These are phyloP conservation scores for Aegilops umbellulata DNA, from an alignment of 176 grass and related monocot genomes.

Conservation along the genomic window DNA sequence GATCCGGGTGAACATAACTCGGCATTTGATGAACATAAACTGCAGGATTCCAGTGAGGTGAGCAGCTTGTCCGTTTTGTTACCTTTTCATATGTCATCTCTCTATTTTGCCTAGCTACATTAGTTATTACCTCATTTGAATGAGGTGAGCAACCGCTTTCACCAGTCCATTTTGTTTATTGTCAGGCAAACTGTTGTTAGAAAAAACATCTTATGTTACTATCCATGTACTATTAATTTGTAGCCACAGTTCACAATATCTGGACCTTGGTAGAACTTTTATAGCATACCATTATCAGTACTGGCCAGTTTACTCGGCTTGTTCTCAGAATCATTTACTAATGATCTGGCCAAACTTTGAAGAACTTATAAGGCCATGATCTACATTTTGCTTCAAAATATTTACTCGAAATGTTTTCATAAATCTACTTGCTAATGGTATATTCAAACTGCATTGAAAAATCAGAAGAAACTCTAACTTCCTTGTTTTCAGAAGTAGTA, in stretches of 20 bases:
- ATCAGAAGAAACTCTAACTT: too few relatives aligned
- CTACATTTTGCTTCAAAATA: too few relatives aligned
- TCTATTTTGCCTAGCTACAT: neutral
- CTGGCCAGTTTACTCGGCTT: neutral
- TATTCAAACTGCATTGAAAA: too few relatives aligned
- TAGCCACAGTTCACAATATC: neutral
- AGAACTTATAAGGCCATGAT: neutral
- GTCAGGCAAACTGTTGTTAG: neutral
- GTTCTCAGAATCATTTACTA: neutral
- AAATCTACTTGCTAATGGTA: too few relatives aligned
- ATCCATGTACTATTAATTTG: neutral
- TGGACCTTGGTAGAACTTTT: neutral
- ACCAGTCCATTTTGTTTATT: neutral
- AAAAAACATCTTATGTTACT: neutral
- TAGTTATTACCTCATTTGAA: neutral
- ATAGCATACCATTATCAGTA: neutral
- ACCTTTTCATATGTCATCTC: neutral
- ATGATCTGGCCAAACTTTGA: neutral
- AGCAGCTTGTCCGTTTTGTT: neutral
- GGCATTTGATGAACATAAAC: neutral
- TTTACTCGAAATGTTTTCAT: too few relatives aligned
- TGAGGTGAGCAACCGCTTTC: neutral
- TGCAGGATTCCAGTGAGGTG: constrained; percentile 7
- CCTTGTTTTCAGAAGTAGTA: neutral
- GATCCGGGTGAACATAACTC: neutral